Conservation (phyloP, 1,284 basidiomycete genomes). For the Mycosarcoma mackinlayi region DNA sequence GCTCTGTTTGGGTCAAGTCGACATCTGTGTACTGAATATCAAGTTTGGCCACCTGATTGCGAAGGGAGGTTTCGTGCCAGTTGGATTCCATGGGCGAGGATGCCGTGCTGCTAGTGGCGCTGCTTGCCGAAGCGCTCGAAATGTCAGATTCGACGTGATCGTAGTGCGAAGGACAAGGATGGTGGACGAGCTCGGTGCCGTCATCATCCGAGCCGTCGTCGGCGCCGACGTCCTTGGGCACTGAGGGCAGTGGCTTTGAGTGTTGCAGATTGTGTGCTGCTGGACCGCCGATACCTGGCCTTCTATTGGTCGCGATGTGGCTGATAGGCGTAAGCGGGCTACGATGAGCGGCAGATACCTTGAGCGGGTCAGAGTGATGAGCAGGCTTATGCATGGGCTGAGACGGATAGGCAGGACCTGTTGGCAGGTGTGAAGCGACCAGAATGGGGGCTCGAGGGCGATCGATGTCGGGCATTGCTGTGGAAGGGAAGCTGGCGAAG, state of each 20-base stretch:
- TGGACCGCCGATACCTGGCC: too few species aligned
- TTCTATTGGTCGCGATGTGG: neutral
- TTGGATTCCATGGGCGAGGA: constrained; percentile 38
- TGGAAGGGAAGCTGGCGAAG: neutral
- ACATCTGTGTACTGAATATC: constrained; percentile 27
- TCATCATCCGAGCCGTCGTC: constrained; percentile 20
- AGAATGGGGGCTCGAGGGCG: constrained; percentile 2
- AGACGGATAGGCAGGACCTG: neutral
- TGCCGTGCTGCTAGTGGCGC: constrained; percentile 12
- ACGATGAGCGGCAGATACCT: neutral
- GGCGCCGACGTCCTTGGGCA: constrained; percentile 30
- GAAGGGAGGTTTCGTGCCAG: constrained; percentile 37
- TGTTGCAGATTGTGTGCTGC: neutral
- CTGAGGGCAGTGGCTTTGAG: constrained; percentile 24
- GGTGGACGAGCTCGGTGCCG: constrained; percentile 14
- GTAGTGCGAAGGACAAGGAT: constrained; percentile 8
- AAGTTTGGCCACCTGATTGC: constrained; percentile 38
- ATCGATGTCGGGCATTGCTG: constrained; percentile 15
- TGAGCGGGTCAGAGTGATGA: neutral
- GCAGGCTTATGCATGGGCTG: neutral
- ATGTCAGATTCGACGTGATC: constrained; percentile 38
- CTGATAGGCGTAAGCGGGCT: neutral
- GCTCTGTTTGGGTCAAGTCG: constrained; percentile 29
- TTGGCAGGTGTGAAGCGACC: neutral
- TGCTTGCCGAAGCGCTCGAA: constrained; percentile 26